These are phyloP conservation scores for Blepharisma japonicum DNA, from an alignment of 73 alveolate species.

Conservation along the genomic window DNA sequence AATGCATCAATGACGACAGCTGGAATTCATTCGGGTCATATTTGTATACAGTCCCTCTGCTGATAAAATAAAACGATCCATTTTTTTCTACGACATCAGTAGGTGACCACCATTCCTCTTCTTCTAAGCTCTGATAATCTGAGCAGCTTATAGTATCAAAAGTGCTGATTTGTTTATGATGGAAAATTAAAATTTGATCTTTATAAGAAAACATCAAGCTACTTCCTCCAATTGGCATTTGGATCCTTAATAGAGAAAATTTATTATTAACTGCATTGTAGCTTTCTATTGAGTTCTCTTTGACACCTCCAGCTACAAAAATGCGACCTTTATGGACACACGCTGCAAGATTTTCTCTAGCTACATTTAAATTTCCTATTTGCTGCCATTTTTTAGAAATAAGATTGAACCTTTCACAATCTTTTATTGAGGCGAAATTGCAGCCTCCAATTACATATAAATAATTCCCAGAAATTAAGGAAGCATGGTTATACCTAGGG, in stretches of 20 bases:
- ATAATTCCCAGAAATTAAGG: no score
- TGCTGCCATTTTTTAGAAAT: not conserved
- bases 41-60: no score
- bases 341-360: constrained; percentile 8
- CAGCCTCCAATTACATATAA: constrained; percentile 3
- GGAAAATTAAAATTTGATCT: constrained; percentile 11
- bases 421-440: not conserved
- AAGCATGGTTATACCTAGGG: no score
- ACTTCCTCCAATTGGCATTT: not conserved
- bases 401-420: constrained; percentile 21
- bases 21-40: no score
- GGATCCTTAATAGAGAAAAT: not conserved
- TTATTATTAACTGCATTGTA: constrained; percentile 8
- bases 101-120: no score
- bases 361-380: not conserved
- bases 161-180: not conserved
- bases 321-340: constrained; percentile 24
- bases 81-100: no score
- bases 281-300: not conserved
- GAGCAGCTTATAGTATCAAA: constrained; percentile 6
- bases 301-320: constrained; percentile 13
- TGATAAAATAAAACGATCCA: no score
- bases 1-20: no score
- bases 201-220: not conserved
- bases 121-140: no score